Conservation (phyloP, 2,329 filamentous ascomycete species). For the Epichloe festucae region DNA sequence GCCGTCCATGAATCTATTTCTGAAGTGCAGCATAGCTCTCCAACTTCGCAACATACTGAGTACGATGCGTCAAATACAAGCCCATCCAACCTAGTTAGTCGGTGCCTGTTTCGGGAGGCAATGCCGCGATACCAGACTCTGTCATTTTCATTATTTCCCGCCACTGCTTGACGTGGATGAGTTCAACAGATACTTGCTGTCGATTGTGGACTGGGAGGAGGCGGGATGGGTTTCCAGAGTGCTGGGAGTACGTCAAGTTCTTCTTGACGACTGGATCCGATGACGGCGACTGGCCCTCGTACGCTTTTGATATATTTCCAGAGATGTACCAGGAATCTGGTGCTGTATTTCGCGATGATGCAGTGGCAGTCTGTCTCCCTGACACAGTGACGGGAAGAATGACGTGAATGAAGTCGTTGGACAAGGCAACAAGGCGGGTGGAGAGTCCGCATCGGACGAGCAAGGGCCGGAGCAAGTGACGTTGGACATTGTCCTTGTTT, state of each 20-base stretch:
- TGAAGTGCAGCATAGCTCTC: background rate
- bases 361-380: constrained; percentile 2
- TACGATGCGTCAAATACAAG: background rate
- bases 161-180: background rate
- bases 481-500: too few species aligned
- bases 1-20: background rate
- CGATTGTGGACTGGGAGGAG: constrained; percentile 1
- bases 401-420: too few species aligned
- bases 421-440: too few species aligned
- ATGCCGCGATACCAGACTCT: background rate
- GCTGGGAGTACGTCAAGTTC: constrained; percentile 4
- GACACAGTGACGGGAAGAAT: background rate
- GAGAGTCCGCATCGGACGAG: too few species aligned
- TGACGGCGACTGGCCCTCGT: constrained; percentile 1
- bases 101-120: background rate
- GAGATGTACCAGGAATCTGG: background rate
- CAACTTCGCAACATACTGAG: background rate
- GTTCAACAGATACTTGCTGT: background rate
- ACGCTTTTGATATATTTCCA: background rate
- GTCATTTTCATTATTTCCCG: background rate
- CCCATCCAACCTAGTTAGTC: background rate
- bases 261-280: background rate
- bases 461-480: too few species aligned
- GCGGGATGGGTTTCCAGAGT: constrained; percentile 2
- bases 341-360: background rate